A percentile compares a stretch with the other conserved stretches of the same genome.
These are phyloP conservation scores for Linnemannia exigua DNA, from an alignment of 192 early-diverging fungal species.

Conservation along the genomic window DNA sequence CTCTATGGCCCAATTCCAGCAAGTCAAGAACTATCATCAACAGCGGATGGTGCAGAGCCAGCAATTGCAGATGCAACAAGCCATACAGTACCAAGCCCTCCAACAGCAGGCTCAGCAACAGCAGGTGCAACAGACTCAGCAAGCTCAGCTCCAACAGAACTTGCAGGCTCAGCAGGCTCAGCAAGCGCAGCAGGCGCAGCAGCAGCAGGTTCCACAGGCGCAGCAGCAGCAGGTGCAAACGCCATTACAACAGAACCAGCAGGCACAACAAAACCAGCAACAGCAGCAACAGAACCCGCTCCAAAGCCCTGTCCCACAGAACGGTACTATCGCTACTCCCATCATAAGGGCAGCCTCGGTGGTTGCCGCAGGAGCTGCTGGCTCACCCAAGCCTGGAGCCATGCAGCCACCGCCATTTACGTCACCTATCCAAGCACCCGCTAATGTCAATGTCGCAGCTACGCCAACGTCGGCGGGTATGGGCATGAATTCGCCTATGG, in stretches of 20 bases:
- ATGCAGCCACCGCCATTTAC: constrained; percentile 41
- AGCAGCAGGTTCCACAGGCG: constrained; percentile 23
- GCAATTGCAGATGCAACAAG: constrained; percentile 7
- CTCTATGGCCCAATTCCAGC: constrained; percentile 22
- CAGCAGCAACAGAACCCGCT: constrained; percentile 38
- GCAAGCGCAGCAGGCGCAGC: constrained; percentile 14
- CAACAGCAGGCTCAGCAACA: constrained; percentile 22
- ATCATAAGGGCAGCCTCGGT: constrained; percentile 42
- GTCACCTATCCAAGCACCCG: constrained; percentile 42
- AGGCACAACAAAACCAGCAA: constrained; percentile 19
- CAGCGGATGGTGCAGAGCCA: background rate
- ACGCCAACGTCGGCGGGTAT: constrained; percentile 10
- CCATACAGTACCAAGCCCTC: background rate
- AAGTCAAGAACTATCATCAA: constrained; percentile 27
- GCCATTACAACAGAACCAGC: constrained; percentile 13
- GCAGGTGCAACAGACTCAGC: constrained; percentile 15
- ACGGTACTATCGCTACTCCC: constrained; percentile 30
- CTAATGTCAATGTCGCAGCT: constrained; percentile 19
- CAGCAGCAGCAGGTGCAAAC: constrained; percentile 3
- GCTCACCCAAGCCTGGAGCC: constrained; percentile 34
- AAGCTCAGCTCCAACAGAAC: constrained; percentile 11
- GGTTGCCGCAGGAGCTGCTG: constrained; percentile 12
- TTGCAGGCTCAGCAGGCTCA: constrained; percentile 25
- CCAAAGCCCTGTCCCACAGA: constrained; percentile 36
- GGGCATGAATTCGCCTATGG: constrained; percentile 27